These are phyloP conservation scores for Aspergillus ochraceus DNA, from an alignment of 2,329 filamentous ascomycete species.

Conservation along the genomic window DNA sequence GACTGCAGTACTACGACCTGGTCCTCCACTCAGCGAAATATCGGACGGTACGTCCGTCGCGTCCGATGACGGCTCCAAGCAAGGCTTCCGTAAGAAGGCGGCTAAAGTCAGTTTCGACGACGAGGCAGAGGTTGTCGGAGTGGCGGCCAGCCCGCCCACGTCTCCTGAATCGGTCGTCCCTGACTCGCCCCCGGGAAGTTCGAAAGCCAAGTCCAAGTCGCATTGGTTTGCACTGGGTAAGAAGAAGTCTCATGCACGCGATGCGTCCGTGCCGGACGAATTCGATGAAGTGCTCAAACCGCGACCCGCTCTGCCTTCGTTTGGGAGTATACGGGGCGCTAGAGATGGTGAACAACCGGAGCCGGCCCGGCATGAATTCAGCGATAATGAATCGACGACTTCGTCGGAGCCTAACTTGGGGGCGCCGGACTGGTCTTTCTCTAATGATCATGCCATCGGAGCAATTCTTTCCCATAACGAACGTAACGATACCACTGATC, in stretches of 20 bases:
- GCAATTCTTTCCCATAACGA: constrained; percentile 48
- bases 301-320: constrained; percentile 59
- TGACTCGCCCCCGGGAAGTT: constrained; percentile 31
- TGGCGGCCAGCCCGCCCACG: constrained; percentile 42
- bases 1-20: constrained; percentile 21
- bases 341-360: constrained; percentile 31
- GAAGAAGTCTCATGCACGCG: constrained; percentile 28
- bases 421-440: constrained; percentile 33
- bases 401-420: constrained; percentile 49
- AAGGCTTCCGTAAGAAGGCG: constrained; percentile 52
- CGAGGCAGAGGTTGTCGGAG: constrained; percentile 51
- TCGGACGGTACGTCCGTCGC: constrained; percentile 57
- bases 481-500: constrained; percentile 10
- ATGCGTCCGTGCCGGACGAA: constrained; percentile 46
- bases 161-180: constrained; percentile 40
- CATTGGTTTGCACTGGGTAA: constrained; percentile 40
- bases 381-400: constrained; percentile 33
- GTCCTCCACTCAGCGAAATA: constrained; percentile 51
- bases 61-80: constrained; percentile 44
- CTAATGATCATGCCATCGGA: constrained; percentile 55
- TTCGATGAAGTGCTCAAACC: constrained; percentile 59
- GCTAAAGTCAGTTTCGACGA: constrained; percentile 70
- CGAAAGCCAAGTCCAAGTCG: constrained; percentile 31
- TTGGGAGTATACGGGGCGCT: constrained; percentile 61
- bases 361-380: constrained; percentile 22